Evolutionary conservation across 2,329 filamentous ascomycete species (phyloP).

Genomic region (Fusarium sp.): DNA sequence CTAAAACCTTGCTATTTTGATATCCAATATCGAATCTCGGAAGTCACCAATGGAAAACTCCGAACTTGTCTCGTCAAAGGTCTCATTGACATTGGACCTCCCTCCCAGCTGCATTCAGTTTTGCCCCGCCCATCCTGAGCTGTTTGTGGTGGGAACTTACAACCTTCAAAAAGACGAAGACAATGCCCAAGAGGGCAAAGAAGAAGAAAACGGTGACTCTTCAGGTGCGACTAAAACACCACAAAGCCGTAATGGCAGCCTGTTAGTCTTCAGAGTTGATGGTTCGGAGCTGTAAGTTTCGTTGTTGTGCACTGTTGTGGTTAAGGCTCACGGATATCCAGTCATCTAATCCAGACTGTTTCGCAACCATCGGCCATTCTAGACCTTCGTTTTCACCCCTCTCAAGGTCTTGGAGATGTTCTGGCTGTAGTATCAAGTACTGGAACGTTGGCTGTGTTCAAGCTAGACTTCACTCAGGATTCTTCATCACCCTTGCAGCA

Average conservation of each 20-base stretch:
- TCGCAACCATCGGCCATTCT: constrained; percentile 81
- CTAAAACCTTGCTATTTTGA: constrained; percentile 21
- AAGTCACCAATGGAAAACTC: constrained; percentile 43
- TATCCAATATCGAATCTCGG: neutral
- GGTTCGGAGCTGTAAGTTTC: constrained; percentile 69
- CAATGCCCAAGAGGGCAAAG: constrained; percentile 46
- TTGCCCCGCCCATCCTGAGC: constrained; percentile 71
- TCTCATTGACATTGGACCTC: constrained; percentile 71
- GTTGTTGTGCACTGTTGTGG: neutral
- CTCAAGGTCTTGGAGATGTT: constrained; percentile 60
- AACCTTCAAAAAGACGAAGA: constrained; percentile 72
- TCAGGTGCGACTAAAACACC: constrained; percentile 53
- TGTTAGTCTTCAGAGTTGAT: constrained; percentile 75
- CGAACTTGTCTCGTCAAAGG: constrained; percentile 58
- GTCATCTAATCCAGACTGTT: constrained; percentile 71
- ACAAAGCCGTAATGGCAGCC: constrained; percentile 80
- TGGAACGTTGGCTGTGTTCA: constrained; percentile 77
- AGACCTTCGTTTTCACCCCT: constrained; percentile 85
- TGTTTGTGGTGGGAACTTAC: constrained; percentile 89
- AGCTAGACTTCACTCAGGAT: constrained; percentile 60
- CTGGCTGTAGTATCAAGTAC: constrained; percentile 86
- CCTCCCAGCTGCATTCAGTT: constrained; percentile 87
- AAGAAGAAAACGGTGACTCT: constrained; percentile 46
- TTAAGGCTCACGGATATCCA: constrained; percentile 51
- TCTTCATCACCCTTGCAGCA: constrained; percentile 56